These are phyloP conservation scores for Penicillium goetzii DNA, from an alignment of 495 filamentous ascomycete species.

Conservation along the genomic window DNA sequence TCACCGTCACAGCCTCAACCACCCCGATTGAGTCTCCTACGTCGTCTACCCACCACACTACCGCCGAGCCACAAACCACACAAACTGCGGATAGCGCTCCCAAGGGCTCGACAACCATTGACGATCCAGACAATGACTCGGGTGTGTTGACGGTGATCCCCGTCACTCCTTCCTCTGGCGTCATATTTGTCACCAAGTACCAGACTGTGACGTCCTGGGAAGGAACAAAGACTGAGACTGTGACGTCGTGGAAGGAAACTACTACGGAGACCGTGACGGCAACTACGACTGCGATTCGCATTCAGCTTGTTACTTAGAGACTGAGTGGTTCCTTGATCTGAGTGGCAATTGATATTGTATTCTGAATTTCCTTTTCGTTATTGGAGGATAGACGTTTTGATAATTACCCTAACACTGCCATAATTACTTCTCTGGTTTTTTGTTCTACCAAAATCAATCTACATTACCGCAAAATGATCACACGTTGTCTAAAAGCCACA, in stretches of 20 bases:
- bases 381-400: slow-evolving; percentile 3
- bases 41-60: background rate
- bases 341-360: background rate
- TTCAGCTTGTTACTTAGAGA: background rate
- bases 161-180: slow-evolving; percentile 15
- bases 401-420: background rate
- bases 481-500: background rate
- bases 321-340: background rate
- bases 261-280: slow-evolving; percentile 26
- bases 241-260: slow-evolving; percentile 19
- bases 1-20: slow-evolving; percentile 15
- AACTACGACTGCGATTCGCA: slow-evolving; percentile 18
- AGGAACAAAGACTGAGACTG: slow-evolving; percentile 21
- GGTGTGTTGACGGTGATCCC: slow-evolving; percentile 18
- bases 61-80: background rate
- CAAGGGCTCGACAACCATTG: background rate
- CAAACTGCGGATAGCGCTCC: background rate
- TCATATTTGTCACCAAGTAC: slow-evolving; percentile 15
- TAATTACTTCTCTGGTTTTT: background rate
- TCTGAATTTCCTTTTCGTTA: background rate
- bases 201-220: slow-evolving; percentile 19
- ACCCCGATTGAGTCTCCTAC: background rate
- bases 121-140: background rate
- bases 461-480: background rate
- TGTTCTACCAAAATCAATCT: background rate